A percentile compares a stretch with the other conserved stretches of the same genome.
These are phyloP conservation scores for Perkinsus olseni DNA, from an alignment of 169 alveolate genomes.

Conservation along the genomic window DNA sequence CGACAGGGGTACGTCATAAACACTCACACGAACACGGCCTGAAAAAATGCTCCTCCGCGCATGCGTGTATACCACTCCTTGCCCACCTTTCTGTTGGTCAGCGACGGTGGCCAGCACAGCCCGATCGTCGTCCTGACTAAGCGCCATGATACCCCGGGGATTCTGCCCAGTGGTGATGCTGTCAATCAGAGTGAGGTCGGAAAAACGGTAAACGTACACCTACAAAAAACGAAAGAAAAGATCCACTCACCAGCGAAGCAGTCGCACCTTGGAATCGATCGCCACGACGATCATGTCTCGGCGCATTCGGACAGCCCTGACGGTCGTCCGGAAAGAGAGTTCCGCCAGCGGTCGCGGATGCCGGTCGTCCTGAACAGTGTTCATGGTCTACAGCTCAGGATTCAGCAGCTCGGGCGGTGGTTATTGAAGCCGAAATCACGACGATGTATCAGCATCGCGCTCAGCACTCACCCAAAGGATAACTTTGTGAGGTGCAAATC, in stretches of 20 bases:
- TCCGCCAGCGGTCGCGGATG: conserved; percentile 58
- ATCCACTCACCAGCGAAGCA: background rate
- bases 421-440: no score
- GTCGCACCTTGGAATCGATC: conserved; percentile 44
- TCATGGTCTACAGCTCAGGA: no score
- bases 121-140: background rate
- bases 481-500: conserved; percentile 65
- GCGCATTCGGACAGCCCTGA: conserved; percentile 60
- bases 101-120: background rate
- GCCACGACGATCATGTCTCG: conserved; percentile 62
- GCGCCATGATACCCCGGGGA: conserved; percentile 51
- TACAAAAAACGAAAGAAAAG: background rate
- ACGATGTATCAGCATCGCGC: no score
- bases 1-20: background rate
- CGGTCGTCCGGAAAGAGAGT: conserved; percentile 52
- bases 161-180: conserved; percentile 59
- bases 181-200: conserved; percentile 57
- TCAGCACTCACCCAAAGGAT: conserved; percentile 45
- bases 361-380: conserved; percentile 53
- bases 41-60: background rate
- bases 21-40: background rate
- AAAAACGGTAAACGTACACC: conserved; percentile 57
- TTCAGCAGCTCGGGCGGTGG: no score
- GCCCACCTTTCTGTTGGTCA: background rate
- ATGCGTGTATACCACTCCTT: background rate